These are phyloP conservation scores for Kickxella alabastrina DNA, from an alignment of 192 early-diverging fungal species.

Conservation along the genomic window DNA sequence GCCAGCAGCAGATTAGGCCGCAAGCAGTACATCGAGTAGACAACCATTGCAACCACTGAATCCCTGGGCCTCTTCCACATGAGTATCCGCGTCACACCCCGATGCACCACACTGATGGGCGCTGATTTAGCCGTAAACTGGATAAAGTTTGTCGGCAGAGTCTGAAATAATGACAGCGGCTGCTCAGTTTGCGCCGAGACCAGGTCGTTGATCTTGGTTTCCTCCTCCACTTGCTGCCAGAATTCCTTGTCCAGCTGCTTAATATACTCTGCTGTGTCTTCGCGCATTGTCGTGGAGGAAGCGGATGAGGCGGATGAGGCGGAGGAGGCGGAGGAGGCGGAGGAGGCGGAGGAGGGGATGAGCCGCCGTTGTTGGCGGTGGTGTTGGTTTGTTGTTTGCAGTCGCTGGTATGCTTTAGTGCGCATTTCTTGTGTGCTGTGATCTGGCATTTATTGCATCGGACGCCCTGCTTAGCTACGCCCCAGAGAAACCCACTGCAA, in stretches of 20 bases:
- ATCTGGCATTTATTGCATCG: constrained; percentile 55
- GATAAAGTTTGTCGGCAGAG: constrained; percentile 52
- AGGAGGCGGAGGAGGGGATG: too few species aligned
- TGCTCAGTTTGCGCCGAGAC: constrained; percentile 41
- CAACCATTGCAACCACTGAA: constrained; percentile 33
- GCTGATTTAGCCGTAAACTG: constrained; percentile 52
- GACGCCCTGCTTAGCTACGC: constrained; percentile 59
- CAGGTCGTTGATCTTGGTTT: constrained; percentile 29
- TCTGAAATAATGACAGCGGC: constrained; percentile 50
- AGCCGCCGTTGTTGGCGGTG: too few species aligned
- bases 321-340: too few species aligned
- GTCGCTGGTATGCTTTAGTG: too few species aligned
- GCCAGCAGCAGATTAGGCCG: constrained; percentile 40
- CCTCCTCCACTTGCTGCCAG: constrained; percentile 48
- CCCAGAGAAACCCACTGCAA: constrained; percentile 67
- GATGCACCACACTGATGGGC: constrained; percentile 28
- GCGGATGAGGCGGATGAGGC: too few species aligned
- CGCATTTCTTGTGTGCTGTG: constrained; percentile 56
- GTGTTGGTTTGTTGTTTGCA: too few species aligned
- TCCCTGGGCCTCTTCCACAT: constrained; percentile 39
- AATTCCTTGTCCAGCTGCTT: constrained; percentile 40
- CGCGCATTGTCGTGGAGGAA: background rate
- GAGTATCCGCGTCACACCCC: constrained; percentile 24
- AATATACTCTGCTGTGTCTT: constrained; percentile 10
- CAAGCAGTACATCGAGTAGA: constrained; percentile 45